These are phyloP conservation scores for Cenchrus fungigraminus DNA, from an alignment of 176 grass and related monocot species.

Conservation along the genomic window DNA sequence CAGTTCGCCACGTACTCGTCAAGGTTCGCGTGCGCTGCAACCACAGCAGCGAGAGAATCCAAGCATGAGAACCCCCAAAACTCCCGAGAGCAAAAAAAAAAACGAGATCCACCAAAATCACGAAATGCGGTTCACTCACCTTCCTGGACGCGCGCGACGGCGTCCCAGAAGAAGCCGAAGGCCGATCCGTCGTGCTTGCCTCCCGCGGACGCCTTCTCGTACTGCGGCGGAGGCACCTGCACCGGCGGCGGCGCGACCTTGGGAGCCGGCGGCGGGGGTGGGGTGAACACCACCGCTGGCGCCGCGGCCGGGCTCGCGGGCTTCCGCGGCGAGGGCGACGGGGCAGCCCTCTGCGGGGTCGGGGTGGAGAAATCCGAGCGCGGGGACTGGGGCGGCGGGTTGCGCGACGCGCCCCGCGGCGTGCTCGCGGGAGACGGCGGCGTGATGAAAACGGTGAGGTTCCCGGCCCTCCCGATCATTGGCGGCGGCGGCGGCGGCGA, in stretches of 20 bases:
- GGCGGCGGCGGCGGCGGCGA: conserved; percentile 54
- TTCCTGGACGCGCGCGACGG: conserved; percentile 84
- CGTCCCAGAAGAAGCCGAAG: conserved; percentile 89
- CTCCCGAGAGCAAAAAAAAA: not conserved
- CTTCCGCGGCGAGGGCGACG: conserved; percentile 30
- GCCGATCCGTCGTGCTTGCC: conserved; percentile 64
- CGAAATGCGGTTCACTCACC: conserved; percentile 46
- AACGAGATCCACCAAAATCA: not conserved
- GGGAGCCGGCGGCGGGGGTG: conserved; percentile 16
- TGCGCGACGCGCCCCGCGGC: conserved; percentile 29
- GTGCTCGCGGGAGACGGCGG: conserved; percentile 64
- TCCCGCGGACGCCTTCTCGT: conserved; percentile 48
- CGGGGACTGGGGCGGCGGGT: conserved; percentile 28
- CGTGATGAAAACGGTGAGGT: conserved; percentile 91
- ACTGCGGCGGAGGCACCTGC: conserved; percentile 77
- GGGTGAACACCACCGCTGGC: conserved; percentile 39
- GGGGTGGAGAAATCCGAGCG: conserved; percentile 36
- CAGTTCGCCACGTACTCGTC: conserved; percentile 88
- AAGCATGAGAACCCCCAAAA: conserved; percentile 31
- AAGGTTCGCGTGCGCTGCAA: conserved; percentile 66
- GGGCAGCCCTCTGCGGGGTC: conserved; percentile 19
- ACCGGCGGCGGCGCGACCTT: conserved; percentile 58
- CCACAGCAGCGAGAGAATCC: not conserved
- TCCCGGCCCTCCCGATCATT: conserved; percentile 82
- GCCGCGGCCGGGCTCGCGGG: conserved; percentile 14